Base-by-base conservation (phyloP, 495 filamentous ascomycete species). In the Glutinoglossum americanum region DNA sequence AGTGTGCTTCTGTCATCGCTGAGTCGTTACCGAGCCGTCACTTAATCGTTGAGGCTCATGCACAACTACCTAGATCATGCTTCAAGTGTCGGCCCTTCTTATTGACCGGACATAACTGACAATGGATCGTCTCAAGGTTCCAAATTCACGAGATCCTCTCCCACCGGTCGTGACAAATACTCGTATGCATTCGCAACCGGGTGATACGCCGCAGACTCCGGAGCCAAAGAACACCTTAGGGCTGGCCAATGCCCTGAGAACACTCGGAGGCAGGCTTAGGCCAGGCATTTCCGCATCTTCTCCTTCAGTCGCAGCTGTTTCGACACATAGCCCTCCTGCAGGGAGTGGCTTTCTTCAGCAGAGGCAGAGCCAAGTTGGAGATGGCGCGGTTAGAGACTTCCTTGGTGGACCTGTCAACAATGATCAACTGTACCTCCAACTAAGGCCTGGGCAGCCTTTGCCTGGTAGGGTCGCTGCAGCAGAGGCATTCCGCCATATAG, bases 231-330 rank as follows among this genome's bases (percentile, higher is more conserved):
- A 44, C 59, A 60, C 68, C 9, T 57, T 28, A 49, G 76, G 73
- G 33, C 68, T 80, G 55, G 75, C 74, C 55, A 72, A 73, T 51
- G 76, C 79, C 62, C 74, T 80, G 66, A 77, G 73, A 60, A 74
- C 73, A 33, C 68, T 80, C 47, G 71, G 73, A 60, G 71, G 57
- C 67, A 72, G 17, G 61, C 67, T 37, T 62, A 66, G 49, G 64
- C 65, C 49, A 53, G 26, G 3, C 19, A 1, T 15, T 37, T 13
- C 54, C 35, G 28, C 54, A 44, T 26, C 35, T 37, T 56, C 54
- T 9, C 54, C 54, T 27, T 41, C 54, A 56, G 35, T 27, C 15
- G 25, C 41, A 8, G 21, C 54, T 44, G 33, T 47, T 19, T n/a
- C 26, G 7, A 28, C 35, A 17, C 41, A 35, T 7, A 58, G 28